Evolutionary conservation across 495 filamentous ascomycete genomes (phyloP), one percentile per base, ranked within the genome.

Genomic region (Podospora comata): DNA sequence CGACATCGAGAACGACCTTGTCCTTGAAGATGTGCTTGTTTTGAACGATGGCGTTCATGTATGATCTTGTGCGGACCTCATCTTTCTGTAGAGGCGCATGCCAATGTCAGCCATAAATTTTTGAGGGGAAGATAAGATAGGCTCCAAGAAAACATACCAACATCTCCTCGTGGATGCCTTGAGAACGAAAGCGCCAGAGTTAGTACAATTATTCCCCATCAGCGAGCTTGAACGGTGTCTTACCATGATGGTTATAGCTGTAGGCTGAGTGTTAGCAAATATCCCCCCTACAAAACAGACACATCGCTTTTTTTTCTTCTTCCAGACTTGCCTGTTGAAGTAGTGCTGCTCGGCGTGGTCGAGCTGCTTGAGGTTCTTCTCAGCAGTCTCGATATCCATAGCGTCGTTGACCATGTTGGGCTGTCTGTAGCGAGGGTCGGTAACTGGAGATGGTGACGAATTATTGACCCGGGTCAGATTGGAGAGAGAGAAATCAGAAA

Each of bases 161-260:
- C 93, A 97, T 97, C 81, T 97, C 93, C 84, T 97, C 93, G 76
- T 97, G 93, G 72, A 97, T 97, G 76, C 93, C 92, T 96, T 68
- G 55, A 62, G 68, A 61, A 54, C 63, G 66, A 60, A 68, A 60
- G 58, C 56, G 61, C 65, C 69, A 60, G 4, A 39, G 72, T 73
- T 76, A 79, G 79, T 74, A 74, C 76, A 73, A 67, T 67, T 68
- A 57, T 68, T 73, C 23, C 48, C 32, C 66, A 75, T 57, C 64
- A 30, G 53, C 9, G 23, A 27, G 30, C 27, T 53, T 63, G n/a
- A 39, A 60, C 73, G 66, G 74, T 67, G 15, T 78, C 84, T 81
- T 86, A 96, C 92, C 93, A 85, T 97, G 93, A 77, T 97, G 93
- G 78, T 97, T 95, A 76, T 97, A 97, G 79, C 92, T 96, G 78